Evolutionary conservation across 192 early-diverging fungal species (phyloP).

Genomic region (Obelidium mucronatum): DNA sequence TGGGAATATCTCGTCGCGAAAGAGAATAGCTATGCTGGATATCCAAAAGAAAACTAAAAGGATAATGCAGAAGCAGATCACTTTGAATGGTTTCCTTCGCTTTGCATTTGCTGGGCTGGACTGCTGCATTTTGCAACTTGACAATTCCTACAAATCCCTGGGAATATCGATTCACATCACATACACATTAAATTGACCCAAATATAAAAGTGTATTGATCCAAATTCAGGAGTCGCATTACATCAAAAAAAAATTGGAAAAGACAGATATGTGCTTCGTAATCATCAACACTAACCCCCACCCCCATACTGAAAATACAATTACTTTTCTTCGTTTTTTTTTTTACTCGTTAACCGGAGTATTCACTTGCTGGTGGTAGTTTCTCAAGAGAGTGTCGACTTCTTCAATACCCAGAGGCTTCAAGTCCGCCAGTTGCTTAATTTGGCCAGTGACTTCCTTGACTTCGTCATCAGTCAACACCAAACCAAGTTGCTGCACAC

Average conservation of each 20-base stretch:
- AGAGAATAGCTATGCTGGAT: not conserved
- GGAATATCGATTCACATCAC: too few relatives aligned
- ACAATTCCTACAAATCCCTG: too few relatives aligned
- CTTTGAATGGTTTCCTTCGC: too few relatives aligned
- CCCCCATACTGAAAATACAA: not conserved
- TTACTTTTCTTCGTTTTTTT: not conserved
- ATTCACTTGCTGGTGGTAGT: constrained; percentile 66
- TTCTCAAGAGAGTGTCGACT: constrained; percentile 84
- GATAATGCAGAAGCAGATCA: too few relatives aligned
- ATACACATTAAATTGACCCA: too few relatives aligned
- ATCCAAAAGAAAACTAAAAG: not conserved
- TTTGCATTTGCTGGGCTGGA: too few relatives aligned
- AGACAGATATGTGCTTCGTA: too few relatives aligned
- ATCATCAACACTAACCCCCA: too few relatives aligned
- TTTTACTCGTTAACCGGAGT: constrained; percentile 20
- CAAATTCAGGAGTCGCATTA: too few relatives aligned
- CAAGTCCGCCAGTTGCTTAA: constrained; percentile 95
- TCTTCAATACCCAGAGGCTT: constrained; percentile 91
- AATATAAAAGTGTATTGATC: too few relatives aligned
- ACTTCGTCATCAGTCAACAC: constrained; percentile 85
- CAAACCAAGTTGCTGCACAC: constrained; percentile 91
- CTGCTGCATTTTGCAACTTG: too few relatives aligned
- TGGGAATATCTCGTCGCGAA: not conserved
- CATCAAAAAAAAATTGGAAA: too few relatives aligned
- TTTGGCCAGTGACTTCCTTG: constrained; percentile 91